Evolutionary conservation across 768 basidiomycete genomes (phyloP).

Genomic region (Hemileccinum rubropunctum): DNA sequence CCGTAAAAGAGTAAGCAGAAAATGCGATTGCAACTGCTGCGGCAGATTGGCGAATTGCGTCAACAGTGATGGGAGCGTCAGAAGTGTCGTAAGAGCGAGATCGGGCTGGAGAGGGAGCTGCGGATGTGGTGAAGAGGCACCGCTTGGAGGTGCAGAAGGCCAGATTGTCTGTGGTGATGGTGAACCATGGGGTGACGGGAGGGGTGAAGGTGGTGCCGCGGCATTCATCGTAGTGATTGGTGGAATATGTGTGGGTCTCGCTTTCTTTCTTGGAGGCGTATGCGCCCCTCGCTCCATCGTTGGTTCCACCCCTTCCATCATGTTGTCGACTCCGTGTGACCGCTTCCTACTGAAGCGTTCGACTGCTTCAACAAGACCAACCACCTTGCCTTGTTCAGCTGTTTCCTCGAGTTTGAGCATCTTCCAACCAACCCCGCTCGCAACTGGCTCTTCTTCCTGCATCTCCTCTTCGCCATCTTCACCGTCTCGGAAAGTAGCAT

Average conservation of each 20-base stretch:
- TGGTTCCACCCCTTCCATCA: constrained; percentile 76
- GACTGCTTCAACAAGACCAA: constrained; percentile 75
- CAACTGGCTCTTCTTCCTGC: constrained; percentile 67
- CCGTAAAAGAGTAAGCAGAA: constrained; percentile 87
- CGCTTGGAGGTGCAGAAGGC: constrained; percentile 82
- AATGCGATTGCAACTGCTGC: constrained; percentile 83
- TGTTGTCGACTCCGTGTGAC: constrained; percentile 48
- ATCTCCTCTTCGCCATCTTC: constrained; percentile 61
- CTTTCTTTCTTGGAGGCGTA: constrained; percentile 72
- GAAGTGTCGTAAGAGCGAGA: constrained; percentile 74
- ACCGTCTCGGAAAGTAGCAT: constrained; percentile 76
- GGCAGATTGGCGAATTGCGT: constrained; percentile 80
- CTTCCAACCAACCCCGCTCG: constrained; percentile 68
- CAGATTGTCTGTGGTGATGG: constrained; percentile 73
- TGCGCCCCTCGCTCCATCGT: constrained; percentile 44
- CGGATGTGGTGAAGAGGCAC: constrained; percentile 65
- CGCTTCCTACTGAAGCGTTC: constrained; percentile 74
- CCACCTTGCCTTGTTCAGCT: constrained; percentile 45
- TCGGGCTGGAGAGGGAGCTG: constrained; percentile 80
- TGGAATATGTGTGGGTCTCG: constrained; percentile 57
- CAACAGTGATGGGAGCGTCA: constrained; percentile 82
- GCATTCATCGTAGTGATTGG: constrained; percentile 63
- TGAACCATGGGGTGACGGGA: constrained; percentile 84
- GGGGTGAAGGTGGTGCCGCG: constrained; percentile 79
- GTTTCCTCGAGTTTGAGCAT: constrained; percentile 69